Percentiles rank a stretch among this genome's conserved stretches.
phyloP scores from a whole-genome alignment of 2,329 filamentous ascomycete species.

The Diaporthe ilicicola region DNA sequence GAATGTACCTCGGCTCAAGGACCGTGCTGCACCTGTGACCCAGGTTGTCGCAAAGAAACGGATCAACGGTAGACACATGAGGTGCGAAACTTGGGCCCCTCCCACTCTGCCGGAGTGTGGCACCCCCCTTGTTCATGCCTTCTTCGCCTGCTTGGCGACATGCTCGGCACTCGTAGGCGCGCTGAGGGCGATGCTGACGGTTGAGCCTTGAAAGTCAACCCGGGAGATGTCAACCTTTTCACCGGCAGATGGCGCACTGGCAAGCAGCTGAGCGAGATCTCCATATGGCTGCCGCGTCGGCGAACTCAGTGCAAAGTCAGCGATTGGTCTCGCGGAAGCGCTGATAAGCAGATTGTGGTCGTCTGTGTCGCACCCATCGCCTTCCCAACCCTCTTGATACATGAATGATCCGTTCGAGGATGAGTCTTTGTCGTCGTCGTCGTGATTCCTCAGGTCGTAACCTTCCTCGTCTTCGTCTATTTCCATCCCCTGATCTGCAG shows the following conservation, averaged over 20 bases:
- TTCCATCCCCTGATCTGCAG: not conserved
- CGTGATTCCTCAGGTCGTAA: not conserved
- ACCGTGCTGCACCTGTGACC: not conserved
- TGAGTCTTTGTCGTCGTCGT: not conserved
- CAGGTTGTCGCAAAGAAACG: not conserved
- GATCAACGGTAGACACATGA: too few species aligned
- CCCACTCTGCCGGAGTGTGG: too few species aligned
- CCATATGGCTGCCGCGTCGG: not conserved
- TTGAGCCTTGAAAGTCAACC: slow-evolving; percentile 9
- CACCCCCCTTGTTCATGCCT: not conserved
- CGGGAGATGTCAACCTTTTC: slow-evolving; percentile 9
- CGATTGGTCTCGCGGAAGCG: slow-evolving; percentile 10
- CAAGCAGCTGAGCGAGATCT: not conserved
- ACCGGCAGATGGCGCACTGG: not conserved
- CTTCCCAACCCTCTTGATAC: slow-evolving; percentile 9
- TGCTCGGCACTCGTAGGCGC: not conserved
- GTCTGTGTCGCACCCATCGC: not conserved
- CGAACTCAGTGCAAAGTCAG: not conserved
- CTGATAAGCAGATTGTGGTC: not conserved
- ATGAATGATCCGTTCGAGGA: not conserved
- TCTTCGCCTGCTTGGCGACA: not conserved
- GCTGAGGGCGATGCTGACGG: not conserved
- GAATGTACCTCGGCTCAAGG: not conserved
- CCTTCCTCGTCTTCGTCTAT: slow-evolving; percentile 17
- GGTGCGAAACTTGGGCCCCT: not conserved